These are phyloP conservation scores for Candolleomyces aberdarensis DNA, from an alignment of 768 basidiomycete genomes.

Conservation along the genomic window DNA sequence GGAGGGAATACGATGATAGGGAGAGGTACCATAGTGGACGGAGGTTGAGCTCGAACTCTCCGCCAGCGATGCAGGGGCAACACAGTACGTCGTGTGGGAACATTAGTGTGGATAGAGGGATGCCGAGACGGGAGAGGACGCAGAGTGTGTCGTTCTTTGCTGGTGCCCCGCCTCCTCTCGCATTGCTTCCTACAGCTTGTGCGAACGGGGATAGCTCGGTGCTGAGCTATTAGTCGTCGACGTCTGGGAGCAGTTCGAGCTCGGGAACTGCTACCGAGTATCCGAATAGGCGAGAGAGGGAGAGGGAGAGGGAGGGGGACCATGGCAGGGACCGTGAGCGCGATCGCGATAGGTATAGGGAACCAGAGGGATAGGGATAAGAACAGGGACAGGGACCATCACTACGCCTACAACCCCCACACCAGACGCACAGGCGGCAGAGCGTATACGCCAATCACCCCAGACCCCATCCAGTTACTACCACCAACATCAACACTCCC, in stretches of 20 bases:
- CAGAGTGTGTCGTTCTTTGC: neutral
- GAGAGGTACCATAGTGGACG: no score
- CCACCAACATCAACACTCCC: neutral
- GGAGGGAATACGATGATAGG: no score
- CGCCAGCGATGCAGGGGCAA: no score
- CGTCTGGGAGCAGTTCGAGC: neutral
- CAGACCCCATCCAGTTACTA: neutral
- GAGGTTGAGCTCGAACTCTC: no score
- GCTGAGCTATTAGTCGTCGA: neutral
- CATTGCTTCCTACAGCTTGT: neutral
- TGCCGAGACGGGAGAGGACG: neutral
- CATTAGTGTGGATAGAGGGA: neutral
- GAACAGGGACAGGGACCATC: neutral
- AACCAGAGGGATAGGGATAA: neutral
- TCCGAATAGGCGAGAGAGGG: neutral
- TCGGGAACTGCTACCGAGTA: neutral
- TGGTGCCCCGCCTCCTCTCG: no score
- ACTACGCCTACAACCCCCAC: neutral
- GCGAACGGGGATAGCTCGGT: no score
- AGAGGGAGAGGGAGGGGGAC: constrained; percentile 1
- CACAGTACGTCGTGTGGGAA: no score
- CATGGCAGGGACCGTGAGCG: neutral
- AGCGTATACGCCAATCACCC: neutral
- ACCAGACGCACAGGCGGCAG: neutral
- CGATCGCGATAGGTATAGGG: neutral